These are phyloP conservation scores for Pascua sp. DNA, from an alignment of 1,284 basidiomycete species.

Conservation along the genomic window DNA sequence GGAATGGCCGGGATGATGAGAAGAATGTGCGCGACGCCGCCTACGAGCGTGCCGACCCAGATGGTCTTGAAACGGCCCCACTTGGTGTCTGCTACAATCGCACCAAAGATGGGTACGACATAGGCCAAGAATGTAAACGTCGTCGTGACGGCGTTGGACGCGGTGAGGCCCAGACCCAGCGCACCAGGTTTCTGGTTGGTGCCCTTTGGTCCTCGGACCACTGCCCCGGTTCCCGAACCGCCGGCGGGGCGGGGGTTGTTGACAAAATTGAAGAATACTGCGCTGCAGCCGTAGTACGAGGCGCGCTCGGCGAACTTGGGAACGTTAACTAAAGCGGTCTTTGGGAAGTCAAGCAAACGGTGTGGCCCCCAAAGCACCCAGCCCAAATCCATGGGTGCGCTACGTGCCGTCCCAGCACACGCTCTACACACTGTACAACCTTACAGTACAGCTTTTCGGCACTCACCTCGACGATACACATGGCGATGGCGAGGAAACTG, in stretches of 20 bases:
- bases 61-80: conserved; percentile 74
- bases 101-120: conserved; percentile 33
- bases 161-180: conserved; percentile 30
- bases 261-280: conserved; percentile 28
- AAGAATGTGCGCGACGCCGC: conserved; percentile 40
- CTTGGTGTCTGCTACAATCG: conserved; percentile 60
- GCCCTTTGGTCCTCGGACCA: conserved; percentile 62
- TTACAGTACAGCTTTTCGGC: too few species aligned
- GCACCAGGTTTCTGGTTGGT: conserved; percentile 58
- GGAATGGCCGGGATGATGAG: conserved; percentile 46
- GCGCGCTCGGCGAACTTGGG: conserved; percentile 44
- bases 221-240: conserved; percentile 66
- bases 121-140: conserved; percentile 40
- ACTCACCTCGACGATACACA: too few species aligned
- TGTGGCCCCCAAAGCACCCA: too few species aligned
- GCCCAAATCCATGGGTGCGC: too few species aligned
- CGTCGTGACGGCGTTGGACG: conserved; percentile 28
- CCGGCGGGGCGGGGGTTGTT: conserved; percentile 55
- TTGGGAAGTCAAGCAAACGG: too few species aligned
- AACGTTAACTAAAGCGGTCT: too few species aligned
- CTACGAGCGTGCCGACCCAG: conserved; percentile 49
- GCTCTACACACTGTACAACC: too few species aligned
- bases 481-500: too few species aligned
- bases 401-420: too few species aligned
- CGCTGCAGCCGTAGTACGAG: conserved; percentile 16